Conservation (phyloP, 495 filamentous ascomycete species). For the Penicillium crystallinum region DNA sequence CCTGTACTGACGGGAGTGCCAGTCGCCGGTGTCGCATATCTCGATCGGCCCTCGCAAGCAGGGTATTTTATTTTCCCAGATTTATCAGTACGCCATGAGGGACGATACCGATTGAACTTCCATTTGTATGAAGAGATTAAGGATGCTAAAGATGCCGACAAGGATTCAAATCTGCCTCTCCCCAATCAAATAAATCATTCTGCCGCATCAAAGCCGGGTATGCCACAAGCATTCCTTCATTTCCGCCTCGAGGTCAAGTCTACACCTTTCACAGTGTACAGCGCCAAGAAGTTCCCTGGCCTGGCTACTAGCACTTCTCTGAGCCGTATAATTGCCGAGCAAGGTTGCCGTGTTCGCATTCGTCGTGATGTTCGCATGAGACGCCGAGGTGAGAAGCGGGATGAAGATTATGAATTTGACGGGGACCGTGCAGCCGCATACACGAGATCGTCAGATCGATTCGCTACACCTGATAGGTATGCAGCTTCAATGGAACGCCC, state of each 20-base stretch:
- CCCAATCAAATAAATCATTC: conserved; percentile 19
- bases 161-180: conserved; percentile 35
- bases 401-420: conserved; percentile 59
- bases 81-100: conserved; percentile 93
- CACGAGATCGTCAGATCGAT: conserved; percentile 54
- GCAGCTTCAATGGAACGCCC: conserved; percentile 49
- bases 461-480: conserved; percentile 49
- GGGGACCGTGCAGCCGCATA: conserved; percentile 54
- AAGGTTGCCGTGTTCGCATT: conserved; percentile 95
- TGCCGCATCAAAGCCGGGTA: conserved; percentile 25
- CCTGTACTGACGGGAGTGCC: conserved; percentile 93
- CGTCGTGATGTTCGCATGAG: conserved; percentile 97
- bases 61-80: conserved; percentile 99
- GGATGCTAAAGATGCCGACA: conserved; percentile 61
- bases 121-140: conserved; percentile 92
- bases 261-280: conserved; percentile 80
- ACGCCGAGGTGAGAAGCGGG: conserved; percentile 69
- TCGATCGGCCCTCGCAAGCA: conserved; percentile 84
- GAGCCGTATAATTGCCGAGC: conserved; percentile 89
- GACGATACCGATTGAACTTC: conserved; percentile 82
- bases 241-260: conserved; percentile 91
- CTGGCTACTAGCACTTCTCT: conserved; percentile 84
- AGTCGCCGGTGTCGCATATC: conserved; percentile 93
- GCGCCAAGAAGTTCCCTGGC: conserved; percentile 98
- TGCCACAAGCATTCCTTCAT: conserved; percentile 43